Percentiles rank a stretch among this genome's conserved stretches.
These are phyloP conservation scores for Colletotrichum sp. DNA, from an alignment of 2,329 filamentous ascomycete genomes.

Conservation along the genomic window DNA sequence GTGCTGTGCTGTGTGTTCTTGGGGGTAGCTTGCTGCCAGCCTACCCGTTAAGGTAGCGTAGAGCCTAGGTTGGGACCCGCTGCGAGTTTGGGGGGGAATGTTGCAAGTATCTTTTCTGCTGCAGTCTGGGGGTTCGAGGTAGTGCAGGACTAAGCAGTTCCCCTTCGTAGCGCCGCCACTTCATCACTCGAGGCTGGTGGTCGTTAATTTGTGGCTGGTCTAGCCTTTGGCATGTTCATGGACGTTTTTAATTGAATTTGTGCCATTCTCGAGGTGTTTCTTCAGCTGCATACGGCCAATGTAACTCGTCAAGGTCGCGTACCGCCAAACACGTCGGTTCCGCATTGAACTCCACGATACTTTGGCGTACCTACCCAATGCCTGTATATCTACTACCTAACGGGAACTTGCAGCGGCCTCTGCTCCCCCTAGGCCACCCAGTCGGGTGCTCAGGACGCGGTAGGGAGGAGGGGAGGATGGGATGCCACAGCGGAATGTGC, in stretches of 20 bases:
- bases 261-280: not conserved
- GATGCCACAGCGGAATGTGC: not conserved
- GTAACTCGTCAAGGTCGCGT: not conserved
- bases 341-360: not conserved
- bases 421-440: not conserved
- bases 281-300: not conserved
- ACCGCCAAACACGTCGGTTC: not conserved
- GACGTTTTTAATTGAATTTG: not conserved
- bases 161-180: not conserved
- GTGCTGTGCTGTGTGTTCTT: slow-evolving; percentile 7
- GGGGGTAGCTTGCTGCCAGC: slow-evolving; percentile 17
- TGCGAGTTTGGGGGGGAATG: not conserved
- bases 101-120: not conserved
- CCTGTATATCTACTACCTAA: slow-evolving; percentile 11
- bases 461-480: not conserved
- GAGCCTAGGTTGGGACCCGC: not conserved
- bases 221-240: not conserved
- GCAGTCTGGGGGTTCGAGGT: slow-evolving; percentile 4
- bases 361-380: not conserved
- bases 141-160: not conserved
- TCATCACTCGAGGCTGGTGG: not conserved
- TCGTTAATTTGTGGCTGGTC: not conserved
- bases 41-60: not conserved
- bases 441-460: not conserved
- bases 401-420: slow-evolving; percentile 13